These are phyloP conservation scores for Carex pumila DNA, from an alignment of 176 grass and related monocot genomes.

Conservation along the genomic window DNA sequence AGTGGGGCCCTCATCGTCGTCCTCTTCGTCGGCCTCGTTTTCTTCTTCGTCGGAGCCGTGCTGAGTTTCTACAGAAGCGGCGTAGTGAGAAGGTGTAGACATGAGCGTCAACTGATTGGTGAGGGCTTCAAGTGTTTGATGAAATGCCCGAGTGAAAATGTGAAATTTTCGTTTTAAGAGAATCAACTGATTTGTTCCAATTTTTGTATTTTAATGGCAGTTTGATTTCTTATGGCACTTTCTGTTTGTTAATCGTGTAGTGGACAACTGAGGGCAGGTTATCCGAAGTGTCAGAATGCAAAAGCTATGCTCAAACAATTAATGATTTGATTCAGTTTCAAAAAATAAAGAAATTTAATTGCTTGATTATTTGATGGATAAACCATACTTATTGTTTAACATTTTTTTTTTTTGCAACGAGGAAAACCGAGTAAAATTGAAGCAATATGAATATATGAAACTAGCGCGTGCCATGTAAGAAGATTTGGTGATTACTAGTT, in stretches of 20 bases:
- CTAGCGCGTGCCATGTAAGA: no score
- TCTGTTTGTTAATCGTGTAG: not conserved
- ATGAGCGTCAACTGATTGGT: not conserved
- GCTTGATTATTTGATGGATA: no score
- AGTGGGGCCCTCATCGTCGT: not conserved
- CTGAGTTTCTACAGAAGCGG: not conserved
- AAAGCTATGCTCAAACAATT: not conserved
- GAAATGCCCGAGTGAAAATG: conserved; percentile 1
- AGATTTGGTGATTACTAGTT: no score
- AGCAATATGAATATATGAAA: no score
- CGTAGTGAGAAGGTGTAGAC: not conserved
- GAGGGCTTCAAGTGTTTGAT: not conserved
- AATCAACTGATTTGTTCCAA: not conserved
- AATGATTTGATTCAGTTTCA: no score
- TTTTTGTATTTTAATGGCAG: not conserved
- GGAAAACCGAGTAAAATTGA: no score
- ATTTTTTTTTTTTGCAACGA: no score
- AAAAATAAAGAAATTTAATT: no score
- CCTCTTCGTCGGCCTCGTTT: conserved; percentile 10
- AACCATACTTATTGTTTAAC: no score
- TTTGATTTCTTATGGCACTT: not conserved
- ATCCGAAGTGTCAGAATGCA: not conserved
- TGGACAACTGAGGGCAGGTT: not conserved
- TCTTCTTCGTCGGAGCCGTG: conserved; percentile 12
- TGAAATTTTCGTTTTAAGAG: not conserved